These are phyloP conservation scores for Moringa oleifera DNA, from an alignment of 345 rosid genomes.

Conservation along the genomic window DNA sequence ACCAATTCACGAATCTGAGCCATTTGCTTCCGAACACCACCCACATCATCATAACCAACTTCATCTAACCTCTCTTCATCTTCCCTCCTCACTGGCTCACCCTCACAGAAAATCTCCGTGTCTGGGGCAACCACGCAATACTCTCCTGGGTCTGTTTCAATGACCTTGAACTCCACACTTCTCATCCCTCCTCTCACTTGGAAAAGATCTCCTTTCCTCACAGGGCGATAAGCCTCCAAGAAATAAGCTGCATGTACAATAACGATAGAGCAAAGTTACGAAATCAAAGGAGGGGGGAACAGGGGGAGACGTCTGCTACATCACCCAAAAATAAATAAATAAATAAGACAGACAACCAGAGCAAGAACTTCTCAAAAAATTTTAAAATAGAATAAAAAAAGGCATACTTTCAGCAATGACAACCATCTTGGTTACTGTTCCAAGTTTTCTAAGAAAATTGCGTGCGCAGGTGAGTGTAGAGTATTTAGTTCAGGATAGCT, in stretches of 20 bases:
- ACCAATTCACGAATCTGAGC: conserved; percentile 74
- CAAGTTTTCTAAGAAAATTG: not conserved
- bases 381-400: too few species aligned
- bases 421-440: not conserved
- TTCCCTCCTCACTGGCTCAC: conserved; percentile 63
- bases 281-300: not conserved
- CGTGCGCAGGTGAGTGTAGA: not conserved
- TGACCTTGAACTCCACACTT: conserved; percentile 62
- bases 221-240: conserved; percentile 61
- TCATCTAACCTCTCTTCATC: conserved; percentile 67
- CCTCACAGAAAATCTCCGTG: conserved; percentile 68
- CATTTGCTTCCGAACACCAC: conserved; percentile 72
- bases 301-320: not conserved
- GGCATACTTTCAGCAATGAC: not conserved
- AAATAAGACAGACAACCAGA: not conserved
- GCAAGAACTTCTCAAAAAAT: not conserved
- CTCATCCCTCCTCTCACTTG: conserved; percentile 72
- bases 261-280: not conserved
- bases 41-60: conserved; percentile 74
- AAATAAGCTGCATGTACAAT: conserved; percentile 45
- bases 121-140: conserved; percentile 73
- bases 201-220: conserved; percentile 64
- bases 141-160: conserved; percentile 53
- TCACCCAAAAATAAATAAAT: not conserved
- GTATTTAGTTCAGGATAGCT: too few species aligned